A percentile compares a stretch with the other conserved stretches of the same genome.
Conservation (phyloP, 768 basidiomycete species). For the Phlegmacium glaucopus region DNA sequence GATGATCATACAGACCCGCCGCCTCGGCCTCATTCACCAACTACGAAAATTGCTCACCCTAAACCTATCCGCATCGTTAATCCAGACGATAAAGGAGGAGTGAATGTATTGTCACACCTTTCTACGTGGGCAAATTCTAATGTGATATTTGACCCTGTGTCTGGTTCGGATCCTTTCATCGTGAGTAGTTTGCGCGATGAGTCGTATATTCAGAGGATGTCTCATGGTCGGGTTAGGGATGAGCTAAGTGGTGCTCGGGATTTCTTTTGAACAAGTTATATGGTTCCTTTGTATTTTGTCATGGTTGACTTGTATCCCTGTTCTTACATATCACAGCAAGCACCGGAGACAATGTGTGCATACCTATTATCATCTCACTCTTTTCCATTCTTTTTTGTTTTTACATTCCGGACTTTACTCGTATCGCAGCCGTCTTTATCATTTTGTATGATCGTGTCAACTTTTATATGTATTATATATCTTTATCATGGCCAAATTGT, state of each 20-base stretch:
- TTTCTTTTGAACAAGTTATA: conserved; percentile 18
- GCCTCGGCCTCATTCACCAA: background rate
- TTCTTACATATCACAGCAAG: no score
- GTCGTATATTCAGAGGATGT: conserved; percentile 24
- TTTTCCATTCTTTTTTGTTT: background rate
- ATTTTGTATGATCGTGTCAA: no score
- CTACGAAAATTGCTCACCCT: conserved; percentile 4
- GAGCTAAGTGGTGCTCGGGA: conserved; percentile 21
- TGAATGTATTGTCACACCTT: conserved; percentile 16
- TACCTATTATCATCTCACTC: background rate
- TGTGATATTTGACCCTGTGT: conserved; percentile 18
- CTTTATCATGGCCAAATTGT: no score
- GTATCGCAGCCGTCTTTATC: no score
- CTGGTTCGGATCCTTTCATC: conserved; percentile 27
- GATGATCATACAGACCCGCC: conserved; percentile 4
- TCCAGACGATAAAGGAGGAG: conserved; percentile 5
- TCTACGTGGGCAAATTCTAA: conserved; percentile 28
- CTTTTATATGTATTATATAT: background rate
- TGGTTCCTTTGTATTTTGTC: background rate
- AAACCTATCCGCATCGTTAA: conserved; percentile 3
- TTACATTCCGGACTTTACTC: no score
- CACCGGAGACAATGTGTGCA: no score
- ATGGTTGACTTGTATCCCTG: no score
- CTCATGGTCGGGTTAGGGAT: conserved; percentile 8
- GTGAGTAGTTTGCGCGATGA: conserved; percentile 35